Evolutionary conservation across 2,329 filamentous ascomycete genomes (phyloP).

Genomic region (Fusarium brevicatenulatum): DNA sequence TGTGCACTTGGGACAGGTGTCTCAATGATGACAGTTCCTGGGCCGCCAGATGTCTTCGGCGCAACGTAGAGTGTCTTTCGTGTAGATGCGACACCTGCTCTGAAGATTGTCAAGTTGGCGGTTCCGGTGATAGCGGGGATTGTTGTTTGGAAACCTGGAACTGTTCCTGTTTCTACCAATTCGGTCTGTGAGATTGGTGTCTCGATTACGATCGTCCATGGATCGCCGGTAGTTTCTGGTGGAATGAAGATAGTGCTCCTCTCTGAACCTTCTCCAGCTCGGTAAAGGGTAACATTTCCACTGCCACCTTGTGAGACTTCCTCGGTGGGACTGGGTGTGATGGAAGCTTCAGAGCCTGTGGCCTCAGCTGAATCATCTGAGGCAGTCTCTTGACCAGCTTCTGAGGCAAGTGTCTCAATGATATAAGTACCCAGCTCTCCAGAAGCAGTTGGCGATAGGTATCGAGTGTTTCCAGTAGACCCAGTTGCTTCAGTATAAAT

Average conservation of each 20-base stretch:
- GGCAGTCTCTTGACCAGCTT: not conserved
- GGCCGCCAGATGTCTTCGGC: not conserved
- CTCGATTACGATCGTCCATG: slow-evolving; percentile 11
- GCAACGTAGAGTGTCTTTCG: not conserved
- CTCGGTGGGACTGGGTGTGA: not conserved
- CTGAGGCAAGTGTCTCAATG: not conserved
- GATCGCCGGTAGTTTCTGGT: not conserved
- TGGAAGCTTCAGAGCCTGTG: not conserved
- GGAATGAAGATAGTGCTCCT: slow-evolving; percentile 3
- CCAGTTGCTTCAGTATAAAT: not conserved
- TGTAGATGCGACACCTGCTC: not conserved
- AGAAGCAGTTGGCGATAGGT: not conserved
- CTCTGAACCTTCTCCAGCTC: not conserved
- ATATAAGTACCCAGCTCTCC: not conserved
- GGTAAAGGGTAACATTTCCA: slow-evolving; percentile 11
- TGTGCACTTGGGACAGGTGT: not conserved
- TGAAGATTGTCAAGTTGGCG: slow-evolving; percentile 10
- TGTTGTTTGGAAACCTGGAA: slow-evolving; percentile 7
- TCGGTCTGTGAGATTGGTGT: not conserved
- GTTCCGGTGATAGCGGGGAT: not conserved
- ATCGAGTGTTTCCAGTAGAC: not conserved
- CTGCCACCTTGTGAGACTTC: not conserved
- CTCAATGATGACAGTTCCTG: slow-evolving; percentile 20
- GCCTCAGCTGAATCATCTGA: not conserved
- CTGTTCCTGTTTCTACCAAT: not conserved